Evolutionary conservation across 176 grass and related monocot genomes (phyloP).

Genomic region (Ampelocalamus luodianensis): DNA sequence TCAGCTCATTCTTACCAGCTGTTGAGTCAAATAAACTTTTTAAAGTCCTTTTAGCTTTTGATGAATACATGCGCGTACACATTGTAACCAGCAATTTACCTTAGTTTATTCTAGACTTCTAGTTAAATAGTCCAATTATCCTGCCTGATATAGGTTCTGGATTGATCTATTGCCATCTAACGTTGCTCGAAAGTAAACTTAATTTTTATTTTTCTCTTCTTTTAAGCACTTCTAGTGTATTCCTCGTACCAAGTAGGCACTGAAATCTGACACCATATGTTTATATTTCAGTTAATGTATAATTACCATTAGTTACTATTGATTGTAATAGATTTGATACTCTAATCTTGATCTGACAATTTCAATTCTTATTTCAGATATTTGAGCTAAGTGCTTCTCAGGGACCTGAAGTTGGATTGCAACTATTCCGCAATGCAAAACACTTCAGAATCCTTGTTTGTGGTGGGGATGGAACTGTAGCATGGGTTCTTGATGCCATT

Average conservation of each 20-base stretch:
- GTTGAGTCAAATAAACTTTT: constrained; percentile 15
- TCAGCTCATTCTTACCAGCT: background rate
- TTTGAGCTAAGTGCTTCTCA: constrained; percentile 82
- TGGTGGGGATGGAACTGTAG: constrained; percentile 91
- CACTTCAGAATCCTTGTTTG: constrained; percentile 94
- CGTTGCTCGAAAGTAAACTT: background rate
- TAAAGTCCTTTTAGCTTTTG: background rate
- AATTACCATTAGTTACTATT: background rate
- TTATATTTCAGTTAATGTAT: background rate
- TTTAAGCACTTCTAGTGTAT: background rate
- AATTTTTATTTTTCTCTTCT: background rate
- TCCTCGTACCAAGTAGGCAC: background rate
- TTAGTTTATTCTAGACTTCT: background rate
- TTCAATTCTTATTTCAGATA: constrained; percentile 62
- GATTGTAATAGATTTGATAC: constrained; percentile 17
- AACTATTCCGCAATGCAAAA: constrained; percentile 69
- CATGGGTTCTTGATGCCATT: constrained; percentile 91
- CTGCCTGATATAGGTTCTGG: background rate
- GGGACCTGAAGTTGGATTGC: constrained; percentile 80
- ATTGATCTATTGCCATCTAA: background rate
- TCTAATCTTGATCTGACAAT: constrained; percentile 30
- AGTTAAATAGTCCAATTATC: background rate
- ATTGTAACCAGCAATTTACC: background rate
- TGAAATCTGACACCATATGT: background rate
- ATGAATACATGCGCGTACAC: background rate